These are phyloP conservation scores for Heterococcus sp. DNA, from an alignment of 108 stramenopile genomes.

Conservation along the genomic window DNA sequence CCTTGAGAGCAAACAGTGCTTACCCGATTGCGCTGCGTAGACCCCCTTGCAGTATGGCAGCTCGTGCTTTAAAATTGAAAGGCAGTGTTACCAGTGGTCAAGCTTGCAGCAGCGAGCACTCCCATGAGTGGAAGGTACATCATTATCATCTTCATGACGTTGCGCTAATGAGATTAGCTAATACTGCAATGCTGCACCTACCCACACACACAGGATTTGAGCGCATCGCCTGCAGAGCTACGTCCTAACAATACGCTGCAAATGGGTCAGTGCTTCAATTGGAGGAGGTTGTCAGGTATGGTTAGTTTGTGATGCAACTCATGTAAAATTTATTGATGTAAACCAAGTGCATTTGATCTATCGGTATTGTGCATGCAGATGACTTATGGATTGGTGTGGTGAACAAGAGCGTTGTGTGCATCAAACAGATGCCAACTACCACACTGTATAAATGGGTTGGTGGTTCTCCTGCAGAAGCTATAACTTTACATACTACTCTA, in stretches of 20 bases:
- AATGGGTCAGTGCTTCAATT: conserved; percentile 50
- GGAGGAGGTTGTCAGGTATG: conserved; percentile 14
- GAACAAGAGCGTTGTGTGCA: conserved; percentile 8
- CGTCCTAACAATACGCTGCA: conserved; percentile 21
- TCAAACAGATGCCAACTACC: conserved; percentile 16
- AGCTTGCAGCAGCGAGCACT: no score
- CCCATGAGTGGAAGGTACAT: no score
- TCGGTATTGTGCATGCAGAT: neutral
- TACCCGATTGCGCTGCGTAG: no score
- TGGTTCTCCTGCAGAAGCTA: neutral
- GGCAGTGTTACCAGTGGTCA: no score
- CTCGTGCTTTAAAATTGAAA: no score
- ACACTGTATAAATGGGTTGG: conserved; percentile 17
- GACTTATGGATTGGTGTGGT: conserved; percentile 42
- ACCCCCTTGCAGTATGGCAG: no score
- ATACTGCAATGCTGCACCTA: no score
- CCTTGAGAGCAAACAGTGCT: no score
- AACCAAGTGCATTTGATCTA: neutral
- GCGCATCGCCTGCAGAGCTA: conserved; percentile 32
- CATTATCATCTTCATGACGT: no score
- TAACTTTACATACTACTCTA: neutral
- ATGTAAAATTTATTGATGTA: neutral
- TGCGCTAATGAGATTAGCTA: no score
- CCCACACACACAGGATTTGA: conserved; percentile 28
- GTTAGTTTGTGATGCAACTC: neutral